Conservation (phyloP, 352 stramenopile species). For the Plasmopara muralis region DNA sequence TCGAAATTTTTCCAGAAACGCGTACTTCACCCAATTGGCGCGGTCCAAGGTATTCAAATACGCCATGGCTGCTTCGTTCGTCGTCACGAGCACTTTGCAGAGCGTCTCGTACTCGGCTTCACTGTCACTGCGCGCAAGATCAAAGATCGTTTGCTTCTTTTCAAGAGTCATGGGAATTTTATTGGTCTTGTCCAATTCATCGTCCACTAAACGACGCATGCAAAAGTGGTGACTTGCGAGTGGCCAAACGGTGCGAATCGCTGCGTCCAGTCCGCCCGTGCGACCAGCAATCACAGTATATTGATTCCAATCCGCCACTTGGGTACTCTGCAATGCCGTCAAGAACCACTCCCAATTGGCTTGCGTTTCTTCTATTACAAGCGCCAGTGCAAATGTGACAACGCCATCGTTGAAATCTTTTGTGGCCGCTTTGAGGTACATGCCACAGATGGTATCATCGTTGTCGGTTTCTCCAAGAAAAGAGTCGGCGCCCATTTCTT, state of each 20-base stretch:
- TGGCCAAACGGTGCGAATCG: slow-evolving; percentile 46
- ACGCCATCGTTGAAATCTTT: slow-evolving; percentile 75
- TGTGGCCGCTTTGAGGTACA: slow-evolving; percentile 64
- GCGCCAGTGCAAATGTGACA: slow-evolving; percentile 54
- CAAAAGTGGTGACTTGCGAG: slow-evolving; percentile 61
- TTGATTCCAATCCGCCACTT: slow-evolving; percentile 42
- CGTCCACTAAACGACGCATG: slow-evolving; percentile 65
- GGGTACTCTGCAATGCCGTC: slow-evolving; percentile 34
- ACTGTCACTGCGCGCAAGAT: slow-evolving; percentile 61
- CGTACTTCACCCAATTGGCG: slow-evolving; percentile 71
- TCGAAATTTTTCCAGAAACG: slow-evolving; percentile 57
- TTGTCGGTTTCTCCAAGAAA: slow-evolving; percentile 47
- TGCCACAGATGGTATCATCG: slow-evolving; percentile 62
- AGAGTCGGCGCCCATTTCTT: slow-evolving; percentile 29
- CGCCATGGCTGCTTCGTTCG: slow-evolving; percentile 42
- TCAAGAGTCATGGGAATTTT: slow-evolving; percentile 56
- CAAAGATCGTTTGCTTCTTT: slow-evolving; percentile 65
- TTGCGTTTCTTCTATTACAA: slow-evolving; percentile 60
- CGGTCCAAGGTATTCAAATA: slow-evolving; percentile 55
- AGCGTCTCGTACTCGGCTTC: slow-evolving; percentile 62
- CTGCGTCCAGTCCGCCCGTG: slow-evolving; percentile 40
- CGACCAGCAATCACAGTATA: slow-evolving; percentile 67
- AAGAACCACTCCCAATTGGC: slow-evolving; percentile 77
- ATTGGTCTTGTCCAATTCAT: slow-evolving; percentile 51
- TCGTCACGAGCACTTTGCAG: slow-evolving; percentile 40